A percentile compares a stretch with the other conserved stretches of the same genome.
Conservation (phyloP, 108 stramenopile species). For the Cylindrotheca closterium region DNA sequence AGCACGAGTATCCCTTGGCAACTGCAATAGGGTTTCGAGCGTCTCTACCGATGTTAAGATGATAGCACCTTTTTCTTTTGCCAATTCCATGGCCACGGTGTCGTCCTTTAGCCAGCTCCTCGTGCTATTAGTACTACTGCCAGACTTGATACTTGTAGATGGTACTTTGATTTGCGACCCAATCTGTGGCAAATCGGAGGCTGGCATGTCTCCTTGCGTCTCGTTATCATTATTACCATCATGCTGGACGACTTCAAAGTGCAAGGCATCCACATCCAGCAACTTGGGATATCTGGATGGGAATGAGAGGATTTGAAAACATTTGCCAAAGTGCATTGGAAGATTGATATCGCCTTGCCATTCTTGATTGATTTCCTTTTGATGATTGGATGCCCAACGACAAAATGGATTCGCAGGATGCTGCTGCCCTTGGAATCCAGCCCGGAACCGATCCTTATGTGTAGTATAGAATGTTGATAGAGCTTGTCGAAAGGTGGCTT, state of each 20-base stretch:
- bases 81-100: slow-evolving; percentile 20
- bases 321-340: slow-evolving; percentile 17
- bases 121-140: slow-evolving; percentile 2
- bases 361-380: slow-evolving; percentile 13
- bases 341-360: slow-evolving; percentile 1
- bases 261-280: slow-evolving; percentile 1
- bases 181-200: background rate
- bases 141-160: background rate
- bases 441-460: slow-evolving; percentile 13
- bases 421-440: slow-evolving; percentile 3
- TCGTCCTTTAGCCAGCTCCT: slow-evolving; percentile 14
- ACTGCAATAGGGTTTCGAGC: slow-evolving; percentile 21
- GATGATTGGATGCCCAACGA: slow-evolving; percentile 21
- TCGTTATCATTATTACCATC: background rate
- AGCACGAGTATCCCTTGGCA: slow-evolving; percentile 22
- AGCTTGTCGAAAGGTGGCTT: slow-evolving; percentile 23
- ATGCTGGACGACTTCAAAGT: slow-evolving; percentile 11
- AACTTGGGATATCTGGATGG: background rate
- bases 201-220: background rate
- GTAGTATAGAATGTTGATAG: slow-evolving; percentile 18
- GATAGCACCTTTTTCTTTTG: slow-evolving; percentile 12
- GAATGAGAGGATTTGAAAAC: slow-evolving; percentile 27
- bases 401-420: background rate
- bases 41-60: slow-evolving; percentile 27
- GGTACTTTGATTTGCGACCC: background rate